Evolutionary conservation across 1,284 basidiomycete species (phyloP).

Genomic region (Tilletia setariae): DNA sequence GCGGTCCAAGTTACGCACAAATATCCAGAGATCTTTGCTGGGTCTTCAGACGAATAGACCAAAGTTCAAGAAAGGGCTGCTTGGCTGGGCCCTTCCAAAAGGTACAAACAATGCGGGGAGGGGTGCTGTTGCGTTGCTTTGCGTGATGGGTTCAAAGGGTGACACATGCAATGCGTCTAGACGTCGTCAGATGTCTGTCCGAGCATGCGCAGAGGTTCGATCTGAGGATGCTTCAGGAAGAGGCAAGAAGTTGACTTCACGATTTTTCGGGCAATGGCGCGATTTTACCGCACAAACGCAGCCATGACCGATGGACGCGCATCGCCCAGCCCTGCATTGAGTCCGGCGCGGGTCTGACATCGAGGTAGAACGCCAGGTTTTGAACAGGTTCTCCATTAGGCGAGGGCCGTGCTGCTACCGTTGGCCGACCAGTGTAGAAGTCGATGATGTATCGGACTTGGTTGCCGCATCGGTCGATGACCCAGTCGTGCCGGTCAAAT

Average conservation of each 20-base stretch:
- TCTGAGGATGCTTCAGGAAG: no score
- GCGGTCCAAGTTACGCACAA: constrained; percentile 35
- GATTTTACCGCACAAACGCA: not conserved
- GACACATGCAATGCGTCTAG: no score
- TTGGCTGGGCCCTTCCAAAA: not conserved
- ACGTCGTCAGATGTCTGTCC: no score
- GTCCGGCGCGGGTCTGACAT: constrained; percentile 88
- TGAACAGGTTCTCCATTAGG: constrained; percentile 17
- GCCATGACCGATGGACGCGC: constrained; percentile 55
- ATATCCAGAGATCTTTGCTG: constrained; percentile 36
- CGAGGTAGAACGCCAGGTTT: constrained; percentile 74
- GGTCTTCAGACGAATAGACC: not conserved
- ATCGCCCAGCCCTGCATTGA: constrained; percentile 83
- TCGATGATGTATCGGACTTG: constrained; percentile 93
- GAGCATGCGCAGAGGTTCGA: no score
- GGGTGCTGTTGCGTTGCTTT: no score
- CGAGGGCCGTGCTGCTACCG: constrained; percentile 28
- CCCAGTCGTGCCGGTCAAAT: constrained; percentile 97
- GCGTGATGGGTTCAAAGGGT: no score
- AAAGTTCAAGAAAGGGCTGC: not conserved
- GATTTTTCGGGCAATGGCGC: not conserved
- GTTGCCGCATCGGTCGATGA: constrained; percentile 82
- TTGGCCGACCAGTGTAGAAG: constrained; percentile 80
- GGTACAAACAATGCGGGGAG: no score
- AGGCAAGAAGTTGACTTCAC: not conserved